phyloP scores from a whole-genome alignment of 2,329 filamentous ascomycete species.

The Chaetomiaceae sp. region DNA sequence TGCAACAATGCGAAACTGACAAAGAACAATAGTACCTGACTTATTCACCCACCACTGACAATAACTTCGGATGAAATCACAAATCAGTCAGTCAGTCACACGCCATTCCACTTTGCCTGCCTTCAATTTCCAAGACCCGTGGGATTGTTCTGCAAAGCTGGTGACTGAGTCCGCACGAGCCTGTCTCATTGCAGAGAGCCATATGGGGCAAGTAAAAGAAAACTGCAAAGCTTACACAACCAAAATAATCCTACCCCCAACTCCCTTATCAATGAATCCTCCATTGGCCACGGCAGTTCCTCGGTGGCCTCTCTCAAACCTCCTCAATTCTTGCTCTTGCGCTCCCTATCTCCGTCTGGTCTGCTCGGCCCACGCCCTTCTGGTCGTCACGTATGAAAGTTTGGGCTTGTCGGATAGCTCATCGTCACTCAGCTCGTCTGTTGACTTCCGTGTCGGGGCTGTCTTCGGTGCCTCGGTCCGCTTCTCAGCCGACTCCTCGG shows the following conservation, averaged over 20 bases:
- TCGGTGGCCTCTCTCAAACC: background rate
- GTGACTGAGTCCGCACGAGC: no score
- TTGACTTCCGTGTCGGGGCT: no score
- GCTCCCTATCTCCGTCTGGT: background rate
- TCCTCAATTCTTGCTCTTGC: background rate
- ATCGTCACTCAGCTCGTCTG: no score
- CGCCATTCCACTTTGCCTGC: background rate
- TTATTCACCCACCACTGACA: background rate
- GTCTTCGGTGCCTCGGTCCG: no score
- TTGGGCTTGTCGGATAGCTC: no score
- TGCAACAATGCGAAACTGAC: background rate
- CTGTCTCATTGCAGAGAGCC: no score
- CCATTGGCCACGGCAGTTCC: background rate
- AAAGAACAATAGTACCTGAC: background rate
- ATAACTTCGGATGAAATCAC: slow-evolving; percentile 3
- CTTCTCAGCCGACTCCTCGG: background rate
- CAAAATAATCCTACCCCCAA: background rate
- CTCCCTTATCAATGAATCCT: background rate
- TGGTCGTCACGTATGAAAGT: slow-evolving; percentile 10
- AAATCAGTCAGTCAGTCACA: background rate
- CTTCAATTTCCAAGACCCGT: no score
- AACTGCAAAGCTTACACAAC: background rate
- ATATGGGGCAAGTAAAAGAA: no score
- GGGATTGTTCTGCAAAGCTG: no score
- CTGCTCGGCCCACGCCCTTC: slow-evolving; percentile 7